Base-by-base conservation (phyloP, 148 eudicot species). In the Salicornia ramosissima region DNA sequence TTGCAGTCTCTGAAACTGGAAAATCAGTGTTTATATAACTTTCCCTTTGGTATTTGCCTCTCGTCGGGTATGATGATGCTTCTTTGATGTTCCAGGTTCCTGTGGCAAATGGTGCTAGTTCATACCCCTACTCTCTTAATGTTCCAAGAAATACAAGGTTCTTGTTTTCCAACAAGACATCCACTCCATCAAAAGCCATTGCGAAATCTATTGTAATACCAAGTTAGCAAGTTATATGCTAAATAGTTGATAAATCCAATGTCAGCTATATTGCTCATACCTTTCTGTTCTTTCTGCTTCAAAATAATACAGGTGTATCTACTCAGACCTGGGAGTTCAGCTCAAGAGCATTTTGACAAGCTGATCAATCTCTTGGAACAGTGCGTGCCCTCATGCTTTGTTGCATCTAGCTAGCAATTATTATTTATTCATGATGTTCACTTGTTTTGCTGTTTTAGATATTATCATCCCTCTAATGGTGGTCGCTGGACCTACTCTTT, bases 381-480 rank as follows among this genome's bases (percentile, higher is more conserved):
- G 99, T 94, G 80, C 33, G 97, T 85, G 75, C 80, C 67, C 78
- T 59, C n/a, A 36, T 54, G 71, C 65, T 71, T 75, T 63, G 16
- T 68, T 72, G 22, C 59, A 45, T 39, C 69, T 67, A 49, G 25
- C 71, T 75, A 51, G 15, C 22, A 28, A 21, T 46, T 14, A 21
- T 45, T 34, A n/a, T 16, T n/a, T 18, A 39, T n/a, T 43, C 62
- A 39, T 74, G 60, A 47, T 73, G 40, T 29, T 68, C 63, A 52
- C 67, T 25, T 65, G 49, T 36, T 21, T 67, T 53, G 15, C 24
- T 67, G 7, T 79, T 83, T 36, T 73, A 94, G 99, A 70, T 94
- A 90, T 78, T 94, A 94, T 71, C 99, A 94, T 80, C 99, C 99
- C 42, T 94, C 99, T 64, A 94, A 94, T 86, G 99, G 99, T 75